Conservation (phyloP, 805 yeast genomes). For the Monosporozyma unispora region DNA sequence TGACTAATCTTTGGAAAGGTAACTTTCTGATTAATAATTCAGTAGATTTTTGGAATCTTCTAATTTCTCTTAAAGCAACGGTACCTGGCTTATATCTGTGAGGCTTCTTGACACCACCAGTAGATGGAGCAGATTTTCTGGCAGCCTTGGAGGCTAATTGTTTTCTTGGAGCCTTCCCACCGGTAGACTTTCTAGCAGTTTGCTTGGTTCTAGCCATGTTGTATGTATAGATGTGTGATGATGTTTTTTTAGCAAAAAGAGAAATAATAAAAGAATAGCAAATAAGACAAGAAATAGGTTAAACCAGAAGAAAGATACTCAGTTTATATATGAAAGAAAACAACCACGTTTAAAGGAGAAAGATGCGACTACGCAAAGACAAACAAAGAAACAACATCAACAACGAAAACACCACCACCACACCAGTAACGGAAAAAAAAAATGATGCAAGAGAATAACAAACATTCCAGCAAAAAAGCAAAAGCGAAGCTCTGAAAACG, state of each 20-base stretch:
- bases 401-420: no score
- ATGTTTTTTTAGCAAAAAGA: background rate
- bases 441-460: no score
- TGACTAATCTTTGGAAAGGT: slow-evolving; percentile 94
- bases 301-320: background rate
- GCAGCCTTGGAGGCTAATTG: slow-evolving; percentile 89
- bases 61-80: slow-evolving; percentile 91
- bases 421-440: background rate
- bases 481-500: background rate
- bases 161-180: slow-evolving; percentile 95
- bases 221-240: background rate
- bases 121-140: slow-evolving; percentile 85
- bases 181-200: slow-evolving; percentile 91
- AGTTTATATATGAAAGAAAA: background rate
- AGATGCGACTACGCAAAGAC: background rate
- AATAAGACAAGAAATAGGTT: background rate
- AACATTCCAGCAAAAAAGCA: background rate
- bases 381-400: background rate
- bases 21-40: slow-evolving; percentile 90
- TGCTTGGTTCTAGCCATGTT: slow-evolving; percentile 86
- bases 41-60: slow-evolving; percentile 95
- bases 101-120: slow-evolving; percentile 90
- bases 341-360: background rate
- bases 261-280: background rate
- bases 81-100: slow-evolving; percentile 98